Conservation (phyloP, 805 yeast species). For the Yarrowia sp. region DNA sequence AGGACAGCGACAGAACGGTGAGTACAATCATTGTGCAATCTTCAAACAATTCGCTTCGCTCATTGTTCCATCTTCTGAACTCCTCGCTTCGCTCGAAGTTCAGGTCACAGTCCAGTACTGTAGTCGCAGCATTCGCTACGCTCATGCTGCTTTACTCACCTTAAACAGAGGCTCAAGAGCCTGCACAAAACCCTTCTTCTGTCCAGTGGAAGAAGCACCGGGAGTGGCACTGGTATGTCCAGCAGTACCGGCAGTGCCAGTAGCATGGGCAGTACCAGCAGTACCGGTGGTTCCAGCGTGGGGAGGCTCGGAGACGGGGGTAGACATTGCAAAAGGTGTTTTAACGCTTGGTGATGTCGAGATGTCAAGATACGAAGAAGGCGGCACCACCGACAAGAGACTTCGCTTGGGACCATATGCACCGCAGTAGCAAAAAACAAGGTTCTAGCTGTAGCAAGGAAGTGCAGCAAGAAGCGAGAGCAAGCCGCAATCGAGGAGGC, state of each 20-base stretch:
- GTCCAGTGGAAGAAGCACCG: conserved; percentile 27
- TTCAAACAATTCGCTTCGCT: too few relatives aligned
- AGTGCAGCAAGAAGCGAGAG: conserved; percentile 33
- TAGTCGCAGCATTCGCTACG: not conserved
- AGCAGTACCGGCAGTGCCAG: not conserved
- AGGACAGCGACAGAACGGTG: too few relatives aligned
- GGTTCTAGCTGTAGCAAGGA: conserved; percentile 41
- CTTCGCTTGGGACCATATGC: conserved; percentile 24
- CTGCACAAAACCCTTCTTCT: conserved; percentile 29
- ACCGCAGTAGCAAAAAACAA: conserved; percentile 4
- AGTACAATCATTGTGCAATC: too few relatives aligned
- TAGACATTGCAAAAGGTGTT: conserved; percentile 2
- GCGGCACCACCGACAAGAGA: not conserved
- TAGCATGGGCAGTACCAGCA: not conserved
- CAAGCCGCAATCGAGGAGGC: not conserved
- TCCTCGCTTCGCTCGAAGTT: too few relatives aligned
- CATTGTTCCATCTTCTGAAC: too few relatives aligned
- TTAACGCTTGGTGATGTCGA: conserved; percentile 8
- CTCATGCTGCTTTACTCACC: conserved; percentile 28
- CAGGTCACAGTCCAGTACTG: too few relatives aligned
- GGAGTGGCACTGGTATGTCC: conserved; percentile 40
- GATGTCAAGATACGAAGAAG: conserved; percentile 5
- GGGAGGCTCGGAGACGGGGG: conserved; percentile 4
- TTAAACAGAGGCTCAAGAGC: conserved; percentile 36
- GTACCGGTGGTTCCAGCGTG: not conserved